These are phyloP conservation scores for Erigeron philadelphicus DNA, from an alignment of 140 eudicot genomes.

Conservation along the genomic window DNA sequence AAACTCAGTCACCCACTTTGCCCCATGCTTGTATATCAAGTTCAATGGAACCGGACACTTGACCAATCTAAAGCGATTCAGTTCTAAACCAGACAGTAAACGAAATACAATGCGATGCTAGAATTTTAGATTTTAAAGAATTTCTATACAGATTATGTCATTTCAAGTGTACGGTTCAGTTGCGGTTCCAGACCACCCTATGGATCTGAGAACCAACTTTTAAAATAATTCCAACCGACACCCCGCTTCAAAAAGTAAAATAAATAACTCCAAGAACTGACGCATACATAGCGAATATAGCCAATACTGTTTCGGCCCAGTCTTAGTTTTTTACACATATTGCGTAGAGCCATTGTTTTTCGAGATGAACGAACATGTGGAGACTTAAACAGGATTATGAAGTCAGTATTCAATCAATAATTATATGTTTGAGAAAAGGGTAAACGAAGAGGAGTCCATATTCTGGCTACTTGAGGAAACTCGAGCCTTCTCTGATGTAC, in stretches of 20 bases:
- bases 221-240: background rate
- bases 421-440: background rate
- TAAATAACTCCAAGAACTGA: background rate
- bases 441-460: too few relatives aligned
- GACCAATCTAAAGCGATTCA: background rate
- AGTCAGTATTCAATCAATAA: background rate
- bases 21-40: background rate
- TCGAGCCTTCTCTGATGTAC: too few relatives aligned
- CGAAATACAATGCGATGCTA: background rate
- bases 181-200: background rate
- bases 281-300: background rate
- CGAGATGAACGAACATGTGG: conserved; percentile 18
- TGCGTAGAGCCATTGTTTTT: background rate
- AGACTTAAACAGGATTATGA: background rate
- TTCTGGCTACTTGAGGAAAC: too few relatives aligned
- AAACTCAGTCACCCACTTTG: too few relatives aligned
- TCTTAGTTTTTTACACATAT: background rate
- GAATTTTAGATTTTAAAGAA: too few relatives aligned
- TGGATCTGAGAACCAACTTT: background rate
- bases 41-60: background rate
- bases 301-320: background rate
- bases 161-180: too few relatives aligned
- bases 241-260: background rate
- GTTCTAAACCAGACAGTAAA: background rate
- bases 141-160: too few relatives aligned